A percentile compares a stretch with the other conserved stretches of the same genome.
Conservation (phyloP, 345 rosid species). For the Rubroshorea leprosula region DNA sequence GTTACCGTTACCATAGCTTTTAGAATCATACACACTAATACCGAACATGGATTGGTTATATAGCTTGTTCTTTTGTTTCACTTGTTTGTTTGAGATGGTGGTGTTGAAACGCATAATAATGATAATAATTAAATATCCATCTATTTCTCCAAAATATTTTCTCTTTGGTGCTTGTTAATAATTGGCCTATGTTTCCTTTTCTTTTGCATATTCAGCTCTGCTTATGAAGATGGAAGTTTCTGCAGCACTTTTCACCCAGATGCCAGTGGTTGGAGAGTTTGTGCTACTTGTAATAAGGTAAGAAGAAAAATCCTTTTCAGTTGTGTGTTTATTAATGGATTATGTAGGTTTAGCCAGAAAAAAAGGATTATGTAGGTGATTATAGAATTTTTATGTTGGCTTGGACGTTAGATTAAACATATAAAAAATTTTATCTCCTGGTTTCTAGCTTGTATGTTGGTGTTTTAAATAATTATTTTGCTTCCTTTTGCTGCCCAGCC, state of each 20-base stretch:
- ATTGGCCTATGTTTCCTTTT: background rate
- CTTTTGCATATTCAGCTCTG: constrained; percentile 10
- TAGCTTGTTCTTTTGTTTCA: no score
- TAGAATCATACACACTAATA: no score
- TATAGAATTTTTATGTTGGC: background rate
- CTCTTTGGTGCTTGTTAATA: background rate
- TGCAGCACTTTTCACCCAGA: constrained; percentile 15
- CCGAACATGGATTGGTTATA: no score
- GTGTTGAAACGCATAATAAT: no score
- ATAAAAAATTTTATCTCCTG: background rate
- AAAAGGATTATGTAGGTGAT: no score
- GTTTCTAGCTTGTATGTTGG: background rate
- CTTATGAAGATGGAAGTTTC: constrained; percentile 5
- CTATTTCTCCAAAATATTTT: no score
- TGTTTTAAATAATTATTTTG: background rate
- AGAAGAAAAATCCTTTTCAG: constrained; percentile 1
- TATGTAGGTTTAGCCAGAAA: no score
- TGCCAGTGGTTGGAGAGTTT: constrained; percentile 13
- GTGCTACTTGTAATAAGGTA: constrained; percentile 11
- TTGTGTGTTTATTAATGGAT: background rate
- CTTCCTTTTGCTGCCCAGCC: background rate
- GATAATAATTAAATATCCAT: background rate
- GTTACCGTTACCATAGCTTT: no score
- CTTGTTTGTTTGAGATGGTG: no score
- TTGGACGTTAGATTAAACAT: background rate